Evolutionary conservation across 2,329 filamentous ascomycete genomes (phyloP).

Genomic region (Fusarium oxysporum): DNA sequence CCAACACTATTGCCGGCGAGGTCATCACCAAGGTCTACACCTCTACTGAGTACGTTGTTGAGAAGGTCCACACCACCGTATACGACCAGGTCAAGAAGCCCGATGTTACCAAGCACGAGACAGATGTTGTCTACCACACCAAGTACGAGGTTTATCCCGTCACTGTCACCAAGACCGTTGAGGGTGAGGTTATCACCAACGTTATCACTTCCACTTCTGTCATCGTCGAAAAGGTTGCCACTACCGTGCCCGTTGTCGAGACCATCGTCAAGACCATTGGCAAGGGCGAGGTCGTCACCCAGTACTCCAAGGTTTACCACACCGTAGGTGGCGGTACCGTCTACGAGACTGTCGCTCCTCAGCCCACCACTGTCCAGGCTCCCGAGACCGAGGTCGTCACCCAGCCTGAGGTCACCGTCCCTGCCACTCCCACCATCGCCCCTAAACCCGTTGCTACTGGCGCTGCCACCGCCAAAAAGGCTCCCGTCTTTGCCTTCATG

Average conservation of each 20-base stretch:
- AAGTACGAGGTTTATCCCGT: constrained; percentile 58
- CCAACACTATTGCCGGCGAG: constrained; percentile 48
- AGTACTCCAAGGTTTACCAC: constrained; percentile 44
- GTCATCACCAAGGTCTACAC: constrained; percentile 44
- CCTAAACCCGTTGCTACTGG: constrained; percentile 45
- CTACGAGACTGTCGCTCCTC: constrained; percentile 47
- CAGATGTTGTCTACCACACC: constrained; percentile 53
- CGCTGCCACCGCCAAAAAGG: constrained; percentile 49
- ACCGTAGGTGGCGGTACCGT: constrained; percentile 45
- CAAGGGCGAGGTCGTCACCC: constrained; percentile 36
- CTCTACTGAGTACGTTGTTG: constrained; percentile 42
- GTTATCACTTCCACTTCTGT: constrained; percentile 44
- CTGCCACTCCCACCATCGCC: constrained; percentile 33
- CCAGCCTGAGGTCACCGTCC: constrained; percentile 38
- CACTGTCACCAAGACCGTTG: constrained; percentile 51
- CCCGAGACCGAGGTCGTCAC: constrained; percentile 43
- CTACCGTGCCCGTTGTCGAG: constrained; percentile 52
- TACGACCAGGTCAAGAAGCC: constrained; percentile 52
- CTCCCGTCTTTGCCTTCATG: constrained; percentile 51
- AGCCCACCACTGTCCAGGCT: constrained; percentile 44
- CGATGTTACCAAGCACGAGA: constrained; percentile 52
- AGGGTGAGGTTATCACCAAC: constrained; percentile 39
- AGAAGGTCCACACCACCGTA: constrained; percentile 51
- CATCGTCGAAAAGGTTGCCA: constrained; percentile 52
- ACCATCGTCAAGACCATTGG: constrained; percentile 43